Base-by-base conservation (phyloP, 1,284 basidiomycete genomes). In the Baeospora myosura region DNA sequence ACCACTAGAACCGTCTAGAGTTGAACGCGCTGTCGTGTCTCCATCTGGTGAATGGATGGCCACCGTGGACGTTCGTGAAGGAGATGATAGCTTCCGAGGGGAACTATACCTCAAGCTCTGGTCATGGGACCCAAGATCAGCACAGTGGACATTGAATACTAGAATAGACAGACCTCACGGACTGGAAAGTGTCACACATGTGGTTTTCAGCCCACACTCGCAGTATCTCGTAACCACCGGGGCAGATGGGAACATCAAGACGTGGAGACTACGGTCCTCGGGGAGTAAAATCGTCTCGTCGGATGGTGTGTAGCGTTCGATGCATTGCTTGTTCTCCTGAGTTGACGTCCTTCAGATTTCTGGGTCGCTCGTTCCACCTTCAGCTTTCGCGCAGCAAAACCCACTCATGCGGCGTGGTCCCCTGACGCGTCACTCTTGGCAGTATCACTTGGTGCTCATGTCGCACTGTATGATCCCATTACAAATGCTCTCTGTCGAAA, bases 121-220 rank as follows among this genome's bases (percentile, higher is more conserved):
- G 95, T 68, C 66, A 45, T 95, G 92, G 88, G 78, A 84, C 62
- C 57, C 64, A 49, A 78, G 69, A 48, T 59, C 62, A 21, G 60
- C 65, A 16, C 64, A 59, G 35, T 87, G 75, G 92, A 80, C 68
- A 76, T 78, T 71, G 54, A 94, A 94, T 61, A 96, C 93, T 6
- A 81, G 93, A 44, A 81, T 98, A 49, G 90, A 96, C 58, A 73
- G 80, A 23, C 94, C 95, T 5, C 95, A 98, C 62, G 86, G 85
- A 22, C 59, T 69, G 24, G 62, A 68, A 32, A 68, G 70, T 40
- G 68, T 97, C 21, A 80, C 80, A 5, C 73, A 80, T 1, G 55
- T 94, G 39, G 67, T 72, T 4, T 98, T 98, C 61, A 74, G 71
- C 47, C 76, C 79, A 6, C 49, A 45, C 28, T 45, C 49, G 7